Evolutionary conservation across 2,329 filamentous ascomycete species (phyloP).

Genomic region (Hymenoscyphus repandus): DNA sequence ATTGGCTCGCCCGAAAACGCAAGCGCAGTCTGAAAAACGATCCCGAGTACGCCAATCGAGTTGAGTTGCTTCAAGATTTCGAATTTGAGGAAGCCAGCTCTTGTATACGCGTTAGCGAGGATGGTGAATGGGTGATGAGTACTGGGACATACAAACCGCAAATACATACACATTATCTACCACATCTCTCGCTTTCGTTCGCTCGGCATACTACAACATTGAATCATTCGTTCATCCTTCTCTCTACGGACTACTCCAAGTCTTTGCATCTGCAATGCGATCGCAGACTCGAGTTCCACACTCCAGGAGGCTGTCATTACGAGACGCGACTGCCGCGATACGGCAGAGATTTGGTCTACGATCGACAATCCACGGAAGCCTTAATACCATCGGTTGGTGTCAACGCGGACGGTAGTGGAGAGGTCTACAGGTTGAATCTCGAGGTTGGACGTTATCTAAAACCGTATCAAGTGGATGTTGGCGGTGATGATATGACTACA

Average conservation of each 20-base stretch:
- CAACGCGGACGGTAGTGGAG: constrained; percentile 78
- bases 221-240: constrained; percentile 84
- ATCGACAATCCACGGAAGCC: constrained; percentile 75
- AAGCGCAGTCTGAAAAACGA: constrained; percentile 92
- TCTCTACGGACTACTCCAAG: constrained; percentile 90
- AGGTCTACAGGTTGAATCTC: constrained; percentile 88
- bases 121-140: constrained; percentile 97
- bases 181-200: constrained; percentile 89
- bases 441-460: constrained; percentile 93
- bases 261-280: constrained; percentile 91
- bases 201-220: constrained; percentile 86
- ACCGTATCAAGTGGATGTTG: constrained; percentile 86
- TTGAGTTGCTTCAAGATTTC: constrained; percentile 95
- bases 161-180: constrained; percentile 93
- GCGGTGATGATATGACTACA: constrained; percentile 67
- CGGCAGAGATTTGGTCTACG: constrained; percentile 83
- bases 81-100: constrained; percentile 94
- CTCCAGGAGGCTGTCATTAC: constrained; percentile 81
- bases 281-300: constrained; percentile 88
- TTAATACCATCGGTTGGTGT: constrained; percentile 84
- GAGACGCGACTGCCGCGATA: constrained; percentile 87
- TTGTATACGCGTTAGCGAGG: constrained; percentile 84
- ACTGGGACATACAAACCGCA: constrained; percentile 75
- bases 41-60: constrained; percentile 84
- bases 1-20: constrained; percentile 87